Percentiles rank a stretch among this genome's conserved stretches.
Evolutionary conservation across 192 early-diverging fungal genomes (phyloP).

Genomic region (Powellomyces hirtus): DNA sequence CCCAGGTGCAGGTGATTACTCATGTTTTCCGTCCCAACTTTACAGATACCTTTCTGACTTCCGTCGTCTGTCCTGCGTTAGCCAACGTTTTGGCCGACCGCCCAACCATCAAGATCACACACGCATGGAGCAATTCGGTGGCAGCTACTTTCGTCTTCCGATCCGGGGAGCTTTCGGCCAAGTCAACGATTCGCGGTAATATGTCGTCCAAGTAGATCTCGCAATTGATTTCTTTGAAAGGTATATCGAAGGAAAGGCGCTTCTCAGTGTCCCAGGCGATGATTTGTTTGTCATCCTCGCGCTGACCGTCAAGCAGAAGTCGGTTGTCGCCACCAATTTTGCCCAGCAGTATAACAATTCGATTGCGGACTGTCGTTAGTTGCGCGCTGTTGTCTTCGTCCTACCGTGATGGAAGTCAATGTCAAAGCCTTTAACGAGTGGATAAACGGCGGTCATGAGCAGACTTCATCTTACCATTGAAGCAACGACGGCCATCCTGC

Average conservation of each 20-base stretch:
- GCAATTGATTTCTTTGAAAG: slow-evolving; percentile 66
- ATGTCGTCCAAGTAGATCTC: slow-evolving; percentile 70
- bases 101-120: slow-evolving; percentile 75
- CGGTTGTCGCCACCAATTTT: slow-evolving; percentile 58
- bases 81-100: slow-evolving; percentile 34
- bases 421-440: too few relatives aligned
- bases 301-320: slow-evolving; percentile 10
- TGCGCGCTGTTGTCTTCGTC: slow-evolving; percentile 24
- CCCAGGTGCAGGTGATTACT: too few relatives aligned
- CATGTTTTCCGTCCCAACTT: neutral
- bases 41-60: neutral
- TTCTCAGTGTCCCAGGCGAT: slow-evolving; percentile 72
- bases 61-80: neutral
- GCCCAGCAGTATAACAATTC: slow-evolving; percentile 63
- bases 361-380: slow-evolving; percentile 55
- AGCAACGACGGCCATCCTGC: neutral
- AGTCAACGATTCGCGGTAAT: slow-evolving; percentile 69
- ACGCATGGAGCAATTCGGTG: slow-evolving; percentile 69
- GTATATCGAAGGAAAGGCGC: slow-evolving; percentile 55
- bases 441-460: too few relatives aligned
- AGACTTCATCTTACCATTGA: neutral
- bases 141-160: slow-evolving; percentile 73
- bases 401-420: too few relatives aligned
- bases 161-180: slow-evolving; percentile 72
- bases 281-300: slow-evolving; percentile 27